phyloP scores from a whole-genome alignment of 1,284 basidiomycete genomes.

The Trichosporon faecale region DNA sequence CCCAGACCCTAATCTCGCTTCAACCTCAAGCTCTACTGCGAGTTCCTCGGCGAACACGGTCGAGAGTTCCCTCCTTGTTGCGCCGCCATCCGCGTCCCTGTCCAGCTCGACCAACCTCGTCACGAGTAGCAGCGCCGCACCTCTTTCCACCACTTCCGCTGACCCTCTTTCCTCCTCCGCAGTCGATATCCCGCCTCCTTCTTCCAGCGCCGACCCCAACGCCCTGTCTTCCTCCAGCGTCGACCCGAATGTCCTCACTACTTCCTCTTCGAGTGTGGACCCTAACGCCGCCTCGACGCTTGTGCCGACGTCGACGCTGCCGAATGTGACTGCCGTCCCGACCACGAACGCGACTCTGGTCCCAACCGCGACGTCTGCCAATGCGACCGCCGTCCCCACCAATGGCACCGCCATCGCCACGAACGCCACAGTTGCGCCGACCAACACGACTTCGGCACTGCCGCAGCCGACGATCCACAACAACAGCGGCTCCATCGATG shows the following conservation, averaged over 20 bases:
- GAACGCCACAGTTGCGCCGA: background rate
- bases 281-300: background rate
- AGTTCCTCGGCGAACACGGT: background rate
- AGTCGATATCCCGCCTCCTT: background rate
- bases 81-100: background rate
- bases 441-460: background rate
- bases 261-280: background rate
- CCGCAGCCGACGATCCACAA: background rate
- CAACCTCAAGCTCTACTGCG: background rate
- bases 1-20: conserved; percentile 1
- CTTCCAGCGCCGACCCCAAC: background rate
- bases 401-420: background rate
- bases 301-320: background rate
- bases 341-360: background rate
- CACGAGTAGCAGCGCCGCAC: background rate
- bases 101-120: background rate
- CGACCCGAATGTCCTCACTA: background rate
- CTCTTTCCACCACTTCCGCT: background rate
- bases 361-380: background rate
- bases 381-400: background rate
- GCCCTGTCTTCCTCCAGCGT: background rate
- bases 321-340: background rate
- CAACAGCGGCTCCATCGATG: background rate
- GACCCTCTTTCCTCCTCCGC: background rate
- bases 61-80: background rate